Conservation (phyloP, 2,329 filamentous ascomycete genomes). For the Penicillium rolfsii region DNA sequence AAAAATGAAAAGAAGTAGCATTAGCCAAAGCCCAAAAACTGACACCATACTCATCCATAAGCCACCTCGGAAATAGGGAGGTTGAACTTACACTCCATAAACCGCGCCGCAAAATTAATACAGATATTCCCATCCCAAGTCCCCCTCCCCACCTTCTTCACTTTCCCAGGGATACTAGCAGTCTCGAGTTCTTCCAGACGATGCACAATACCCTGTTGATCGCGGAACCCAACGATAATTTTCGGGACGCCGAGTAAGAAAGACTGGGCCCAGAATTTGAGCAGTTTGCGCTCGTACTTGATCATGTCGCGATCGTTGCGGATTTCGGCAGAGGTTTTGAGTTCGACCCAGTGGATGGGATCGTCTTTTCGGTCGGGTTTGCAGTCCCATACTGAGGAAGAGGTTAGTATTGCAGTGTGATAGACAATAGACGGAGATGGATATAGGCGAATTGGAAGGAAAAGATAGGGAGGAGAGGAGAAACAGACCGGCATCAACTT, state of each 20-base stretch:
- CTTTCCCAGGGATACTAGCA: constrained; percentile 73
- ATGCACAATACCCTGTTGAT: constrained; percentile 69
- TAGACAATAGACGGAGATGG: background rate
- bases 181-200: constrained; percentile 80
- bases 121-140: constrained; percentile 92
- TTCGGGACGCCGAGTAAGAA: constrained; percentile 91
- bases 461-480: too few species aligned
- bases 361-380: constrained; percentile 68
- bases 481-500: constrained; percentile 80
- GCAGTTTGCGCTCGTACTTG: constrained; percentile 84
- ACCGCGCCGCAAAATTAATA: constrained; percentile 81
- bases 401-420: background rate
- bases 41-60: too few species aligned
- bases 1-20: background rate
- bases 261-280: constrained; percentile 96
- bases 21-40: background rate
- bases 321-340: constrained; percentile 85
- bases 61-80: too few species aligned
- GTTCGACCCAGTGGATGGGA: constrained; percentile 89
- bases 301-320: constrained; percentile 67
- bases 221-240: constrained; percentile 87
- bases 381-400: constrained; percentile 71
- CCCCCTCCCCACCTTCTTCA: constrained; percentile 65
- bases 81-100: constrained; percentile 70
- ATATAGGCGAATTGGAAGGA: background rate